Evolutionary conservation across 208 protist genomes (phyloP).

Genomic region (Blechomonas ayalai): DNA sequence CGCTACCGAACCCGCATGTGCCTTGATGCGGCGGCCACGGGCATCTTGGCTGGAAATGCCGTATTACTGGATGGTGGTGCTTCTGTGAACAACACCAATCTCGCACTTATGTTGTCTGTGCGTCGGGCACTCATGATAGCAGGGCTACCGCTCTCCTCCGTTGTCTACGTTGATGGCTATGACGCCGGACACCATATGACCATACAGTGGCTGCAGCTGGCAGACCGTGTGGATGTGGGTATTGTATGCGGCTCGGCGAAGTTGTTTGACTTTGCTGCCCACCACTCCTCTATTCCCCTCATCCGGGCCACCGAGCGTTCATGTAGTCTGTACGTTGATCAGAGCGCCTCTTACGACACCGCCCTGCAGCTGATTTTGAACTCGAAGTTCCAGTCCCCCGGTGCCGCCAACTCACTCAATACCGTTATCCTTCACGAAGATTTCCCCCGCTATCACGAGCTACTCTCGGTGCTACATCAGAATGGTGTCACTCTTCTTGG

Average conservation of each 20-base stretch:
- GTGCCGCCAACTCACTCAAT: conserved; percentile 39
- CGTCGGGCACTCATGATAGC: conserved; percentile 19
- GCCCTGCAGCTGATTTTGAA: conserved; percentile 39
- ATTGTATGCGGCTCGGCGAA: conserved; percentile 46
- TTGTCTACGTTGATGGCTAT: conserved; percentile 42
- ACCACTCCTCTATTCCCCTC: conserved; percentile 32
- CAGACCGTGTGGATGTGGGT: conserved; percentile 33
- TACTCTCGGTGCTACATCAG: conserved; percentile 28
- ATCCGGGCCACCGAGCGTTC: conserved; percentile 33
- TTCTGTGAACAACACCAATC: conserved; percentile 31
- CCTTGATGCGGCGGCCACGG: conserved; percentile 41
- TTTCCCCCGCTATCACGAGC: conserved; percentile 43
- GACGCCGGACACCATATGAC: conserved; percentile 19
- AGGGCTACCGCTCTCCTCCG: conserved; percentile 18
- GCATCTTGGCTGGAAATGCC: conserved; percentile 39
- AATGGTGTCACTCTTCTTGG: conserved; percentile 24
- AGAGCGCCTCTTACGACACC: conserved; percentile 41
- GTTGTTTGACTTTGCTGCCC: conserved; percentile 32
- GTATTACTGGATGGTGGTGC: conserved; percentile 43
- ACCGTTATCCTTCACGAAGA: conserved; percentile 33
- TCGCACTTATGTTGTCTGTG: conserved; percentile 20
- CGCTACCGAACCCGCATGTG: conserved; percentile 41
- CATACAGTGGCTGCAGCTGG: conserved; percentile 30
- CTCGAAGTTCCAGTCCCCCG: conserved; percentile 35
- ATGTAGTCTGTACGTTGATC: conserved; percentile 47